Evolutionary conservation across 495 filamentous ascomycete species (phyloP).

Genomic region (Hypoxylon cercidicola): DNA sequence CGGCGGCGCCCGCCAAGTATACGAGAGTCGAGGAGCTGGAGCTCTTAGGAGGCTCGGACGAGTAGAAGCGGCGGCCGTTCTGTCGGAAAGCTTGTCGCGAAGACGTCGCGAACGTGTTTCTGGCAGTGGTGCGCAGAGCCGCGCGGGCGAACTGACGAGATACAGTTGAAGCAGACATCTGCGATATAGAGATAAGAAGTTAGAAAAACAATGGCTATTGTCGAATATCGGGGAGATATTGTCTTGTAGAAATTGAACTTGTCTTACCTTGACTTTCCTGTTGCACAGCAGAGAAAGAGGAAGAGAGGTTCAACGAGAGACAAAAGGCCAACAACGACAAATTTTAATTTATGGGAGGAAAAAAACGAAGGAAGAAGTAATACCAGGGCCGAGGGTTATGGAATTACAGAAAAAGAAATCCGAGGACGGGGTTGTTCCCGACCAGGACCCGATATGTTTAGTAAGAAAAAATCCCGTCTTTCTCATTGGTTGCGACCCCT

Average conservation of each 20-base stretch:
- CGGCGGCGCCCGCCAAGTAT: conserved; percentile 62
- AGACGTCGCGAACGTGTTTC: conserved; percentile 58
- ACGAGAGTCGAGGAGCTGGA: conserved; percentile 57
- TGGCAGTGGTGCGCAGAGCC: conserved; percentile 64
- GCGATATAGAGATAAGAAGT: conserved; percentile 20
- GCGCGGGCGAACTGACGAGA: conserved; percentile 66
- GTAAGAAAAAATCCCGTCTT: conserved; percentile 30
- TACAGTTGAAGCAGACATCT: conserved; percentile 60
- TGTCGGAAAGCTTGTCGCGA: conserved; percentile 71
- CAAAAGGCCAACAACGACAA: conserved; percentile 30
- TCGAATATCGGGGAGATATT: not conserved
- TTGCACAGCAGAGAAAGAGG: conserved; percentile 34
- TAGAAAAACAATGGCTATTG: conserved; percentile 25
- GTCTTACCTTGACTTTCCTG: conserved; percentile 38
- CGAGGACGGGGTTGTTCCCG: conserved; percentile 30
- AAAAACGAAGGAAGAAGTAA: conserved; percentile 26
- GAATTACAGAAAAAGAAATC: conserved; percentile 30
- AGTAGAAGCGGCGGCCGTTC: conserved; percentile 77
- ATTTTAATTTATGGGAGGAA: conserved; percentile 23
- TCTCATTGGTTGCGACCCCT: conserved; percentile 28
- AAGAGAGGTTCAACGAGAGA: conserved; percentile 31
- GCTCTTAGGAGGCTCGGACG: conserved; percentile 71
- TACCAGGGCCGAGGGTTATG: conserved; percentile 1
- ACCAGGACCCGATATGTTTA: conserved; percentile 25
- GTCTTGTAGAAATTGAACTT: not conserved